phyloP scores from a whole-genome alignment of 2,329 filamentous ascomycete genomes.

The Huntiella savannae region DNA sequence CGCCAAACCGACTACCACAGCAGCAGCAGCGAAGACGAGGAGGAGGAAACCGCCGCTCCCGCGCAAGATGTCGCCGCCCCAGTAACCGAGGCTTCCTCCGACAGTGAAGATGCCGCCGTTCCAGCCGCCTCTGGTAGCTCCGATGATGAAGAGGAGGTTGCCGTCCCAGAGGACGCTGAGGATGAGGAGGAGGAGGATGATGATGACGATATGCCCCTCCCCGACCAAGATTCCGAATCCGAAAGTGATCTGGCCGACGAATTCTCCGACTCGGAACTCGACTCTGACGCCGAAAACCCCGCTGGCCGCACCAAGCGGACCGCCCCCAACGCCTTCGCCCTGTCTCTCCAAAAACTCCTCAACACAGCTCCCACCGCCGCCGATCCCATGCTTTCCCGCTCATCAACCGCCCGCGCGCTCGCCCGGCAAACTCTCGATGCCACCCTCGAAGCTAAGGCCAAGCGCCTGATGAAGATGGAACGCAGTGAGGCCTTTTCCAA shows the following conservation, averaged over 20 bases:
- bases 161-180: slow-evolving; percentile 15
- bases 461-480: slow-evolving; percentile 59
- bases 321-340: slow-evolving; percentile 79
- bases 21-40: slow-evolving; percentile 27
- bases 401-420: slow-evolving; percentile 51
- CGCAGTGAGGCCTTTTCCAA: slow-evolving; percentile 65
- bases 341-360: slow-evolving; percentile 82
- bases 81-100: slow-evolving; percentile 36
- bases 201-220: slow-evolving; percentile 14
- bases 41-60: slow-evolving; percentile 12
- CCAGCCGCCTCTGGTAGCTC: slow-evolving; percentile 20
- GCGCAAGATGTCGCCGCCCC: slow-evolving; percentile 23
- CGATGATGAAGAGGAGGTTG: slow-evolving; percentile 14
- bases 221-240: not conserved
- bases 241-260: too few species aligned
- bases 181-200: slow-evolving; percentile 20
- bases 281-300: slow-evolving; percentile 20
- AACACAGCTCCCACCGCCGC: slow-evolving; percentile 67
- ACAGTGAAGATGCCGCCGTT: slow-evolving; percentile 34
- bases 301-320: slow-evolving; percentile 50
- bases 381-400: slow-evolving; percentile 83
- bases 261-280: not conserved
- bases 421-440: slow-evolving; percentile 54
- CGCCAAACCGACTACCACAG: slow-evolving; percentile 31
- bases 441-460: slow-evolving; percentile 65